A percentile compares a stretch with the other conserved stretches of the same genome.
phyloP scores from a whole-genome alignment of 495 filamentous ascomycete species.

The Niebla homalea region DNA sequence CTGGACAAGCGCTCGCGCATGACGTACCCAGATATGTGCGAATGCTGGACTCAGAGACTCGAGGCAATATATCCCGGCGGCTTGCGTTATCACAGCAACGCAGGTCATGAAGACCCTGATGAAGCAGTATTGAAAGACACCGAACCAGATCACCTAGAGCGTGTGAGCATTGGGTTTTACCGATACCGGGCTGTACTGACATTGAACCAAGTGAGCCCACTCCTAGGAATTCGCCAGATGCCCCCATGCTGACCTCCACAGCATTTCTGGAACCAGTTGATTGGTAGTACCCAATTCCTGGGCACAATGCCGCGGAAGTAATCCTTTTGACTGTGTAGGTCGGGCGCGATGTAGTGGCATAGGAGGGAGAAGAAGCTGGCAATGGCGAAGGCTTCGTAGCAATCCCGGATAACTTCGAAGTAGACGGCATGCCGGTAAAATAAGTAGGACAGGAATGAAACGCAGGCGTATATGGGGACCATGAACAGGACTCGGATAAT shows the following conservation, averaged over 20 bases:
- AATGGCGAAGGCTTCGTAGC: slow-evolving; percentile 88
- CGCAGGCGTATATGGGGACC: slow-evolving; percentile 72
- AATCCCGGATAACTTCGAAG: slow-evolving; percentile 68
- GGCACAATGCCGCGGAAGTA: slow-evolving; percentile 64
- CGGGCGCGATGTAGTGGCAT: slow-evolving; percentile 70
- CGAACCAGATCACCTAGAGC: slow-evolving; percentile 65
- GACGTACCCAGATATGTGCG: slow-evolving; percentile 67
- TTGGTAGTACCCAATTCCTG: slow-evolving; percentile 62
- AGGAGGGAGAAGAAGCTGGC: slow-evolving; percentile 82
- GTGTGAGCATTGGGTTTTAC: neutral
- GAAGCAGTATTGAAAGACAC: slow-evolving; percentile 84
- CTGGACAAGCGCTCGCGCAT: neutral
- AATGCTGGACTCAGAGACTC: slow-evolving; percentile 64
- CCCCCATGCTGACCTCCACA: slow-evolving; percentile 43
- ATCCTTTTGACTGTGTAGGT: slow-evolving; percentile 73
- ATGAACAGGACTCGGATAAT: slow-evolving; percentile 89
- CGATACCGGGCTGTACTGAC: slow-evolving; percentile 23
- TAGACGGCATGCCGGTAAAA: slow-evolving; percentile 75
- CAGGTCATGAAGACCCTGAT: slow-evolving; percentile 76
- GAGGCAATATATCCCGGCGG: slow-evolving; percentile 60
- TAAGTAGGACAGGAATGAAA: slow-evolving; percentile 62
- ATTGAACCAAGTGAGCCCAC: slow-evolving; percentile 90
- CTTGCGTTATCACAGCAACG: slow-evolving; percentile 60
- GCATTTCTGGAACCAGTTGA: slow-evolving; percentile 50
- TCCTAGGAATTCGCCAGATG: slow-evolving; percentile 59